Percentiles rank a stretch among this genome's conserved stretches.
phyloP scores from a whole-genome alignment of 129 eudicot species.

The Glebionis coronaria region DNA sequence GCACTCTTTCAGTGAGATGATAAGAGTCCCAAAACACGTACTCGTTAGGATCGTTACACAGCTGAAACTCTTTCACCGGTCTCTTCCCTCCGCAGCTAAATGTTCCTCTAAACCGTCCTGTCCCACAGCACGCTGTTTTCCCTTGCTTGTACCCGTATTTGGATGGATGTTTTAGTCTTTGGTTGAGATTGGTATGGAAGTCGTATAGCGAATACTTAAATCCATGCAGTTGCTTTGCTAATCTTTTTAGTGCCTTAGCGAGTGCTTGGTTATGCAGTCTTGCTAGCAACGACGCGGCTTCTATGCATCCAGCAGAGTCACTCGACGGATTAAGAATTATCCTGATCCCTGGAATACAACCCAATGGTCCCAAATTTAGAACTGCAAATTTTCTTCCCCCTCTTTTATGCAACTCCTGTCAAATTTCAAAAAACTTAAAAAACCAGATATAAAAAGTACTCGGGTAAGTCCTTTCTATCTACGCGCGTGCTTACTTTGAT shows the following conservation, averaged over 20 bases:
- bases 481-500: slow-evolving; percentile 33
- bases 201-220: slow-evolving; percentile 54
- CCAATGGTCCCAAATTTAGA: slow-evolving; percentile 59
- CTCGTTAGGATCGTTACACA: slow-evolving; percentile 54
- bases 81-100: slow-evolving; percentile 77
- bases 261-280: slow-evolving; percentile 51
- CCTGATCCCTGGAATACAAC: slow-evolving; percentile 62
- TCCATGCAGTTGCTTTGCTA: slow-evolving; percentile 41
- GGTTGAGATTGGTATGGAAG: slow-evolving; percentile 33
- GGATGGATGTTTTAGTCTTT: slow-evolving; percentile 46
- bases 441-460: background rate
- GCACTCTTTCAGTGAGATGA: slow-evolving; percentile 44
- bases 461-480: background rate
- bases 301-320: slow-evolving; percentile 39
- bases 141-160: slow-evolving; percentile 66
- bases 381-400: slow-evolving; percentile 75
- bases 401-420: slow-evolving; percentile 49
- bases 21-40: slow-evolving; percentile 59
- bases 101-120: slow-evolving; percentile 56
- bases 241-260: slow-evolving; percentile 26
- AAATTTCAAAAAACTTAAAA: background rate
- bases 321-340: slow-evolving; percentile 27
- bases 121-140: slow-evolving; percentile 72
- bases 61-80: slow-evolving; percentile 40
- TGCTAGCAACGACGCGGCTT: slow-evolving; percentile 43